Conservation (phyloP, 2,329 filamentous ascomycete genomes). For the Aspergillus ruber region DNA sequence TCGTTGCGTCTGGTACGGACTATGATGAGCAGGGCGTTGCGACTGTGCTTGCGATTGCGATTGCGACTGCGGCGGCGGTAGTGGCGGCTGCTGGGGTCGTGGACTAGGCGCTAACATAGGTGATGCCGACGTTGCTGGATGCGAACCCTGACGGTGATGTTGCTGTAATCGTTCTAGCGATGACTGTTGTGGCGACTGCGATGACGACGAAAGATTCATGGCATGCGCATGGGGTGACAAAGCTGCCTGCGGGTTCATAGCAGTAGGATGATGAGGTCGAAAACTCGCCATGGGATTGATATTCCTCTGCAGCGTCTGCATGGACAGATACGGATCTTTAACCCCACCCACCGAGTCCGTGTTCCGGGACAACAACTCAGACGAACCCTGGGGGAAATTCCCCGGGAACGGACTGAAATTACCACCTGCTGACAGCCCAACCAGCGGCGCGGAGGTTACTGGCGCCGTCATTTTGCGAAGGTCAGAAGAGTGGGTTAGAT, state of each 20-base stretch:
- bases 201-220: constrained; percentile 25
- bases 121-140: constrained; percentile 15
- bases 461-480: constrained; percentile 29
- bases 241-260: constrained; percentile 21
- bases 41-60: constrained; percentile 10
- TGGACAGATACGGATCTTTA: constrained; percentile 16
- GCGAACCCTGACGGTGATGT: constrained; percentile 14
- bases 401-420: constrained; percentile 21
- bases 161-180: constrained; percentile 18
- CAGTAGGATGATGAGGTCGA: constrained; percentile 15
- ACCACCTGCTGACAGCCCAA: constrained; percentile 20
- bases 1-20: constrained; percentile 8
- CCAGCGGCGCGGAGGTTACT: constrained; percentile 21
- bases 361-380: constrained; percentile 22
- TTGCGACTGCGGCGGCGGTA: constrained; percentile 23
- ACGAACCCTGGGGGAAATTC: constrained; percentile 24
- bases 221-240: constrained; percentile 23
- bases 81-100: constrained; percentile 15
- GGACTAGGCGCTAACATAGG: constrained; percentile 19
- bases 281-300: constrained; percentile 27
- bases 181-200: constrained; percentile 25
- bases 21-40: constrained; percentile 9
- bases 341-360: constrained; percentile 21
- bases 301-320: constrained; percentile 25
- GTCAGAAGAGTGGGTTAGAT: constrained; percentile 20